Evolutionary conservation across 2,329 filamentous ascomycete species (phyloP).

Genomic region (Exophiala spinifera): DNA sequence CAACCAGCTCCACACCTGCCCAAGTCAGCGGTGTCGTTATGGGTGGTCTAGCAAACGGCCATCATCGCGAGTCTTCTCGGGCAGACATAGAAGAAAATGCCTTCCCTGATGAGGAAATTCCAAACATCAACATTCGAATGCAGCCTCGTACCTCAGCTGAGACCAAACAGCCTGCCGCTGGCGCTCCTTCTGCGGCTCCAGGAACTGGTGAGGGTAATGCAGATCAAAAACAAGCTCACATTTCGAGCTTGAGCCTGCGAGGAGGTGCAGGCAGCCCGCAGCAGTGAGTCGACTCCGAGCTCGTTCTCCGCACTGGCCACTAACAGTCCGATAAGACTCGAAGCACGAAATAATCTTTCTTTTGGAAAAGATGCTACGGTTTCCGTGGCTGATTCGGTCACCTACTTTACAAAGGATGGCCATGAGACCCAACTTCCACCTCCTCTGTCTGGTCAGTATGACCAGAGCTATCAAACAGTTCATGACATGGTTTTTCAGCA

Average conservation of each 20-base stretch:
- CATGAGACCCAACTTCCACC: conserved; percentile 23
- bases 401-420: conserved; percentile 28
- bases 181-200: conserved; percentile 1
- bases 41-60: conserved; percentile 20
- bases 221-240: conserved; percentile 4
- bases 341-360: conserved; percentile 16
- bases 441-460: conserved; percentile 32
- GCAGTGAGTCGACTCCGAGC: conserved; percentile 21
- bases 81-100: conserved; percentile 25
- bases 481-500: conserved; percentile 31
- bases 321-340: conserved; percentile 18
- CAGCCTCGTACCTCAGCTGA: conserved; percentile 15
- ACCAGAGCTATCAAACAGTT: conserved; percentile 31
- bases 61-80: conserved; percentile 21
- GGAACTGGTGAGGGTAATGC: conserved; percentile 8
- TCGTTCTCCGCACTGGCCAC: conserved; percentile 1
- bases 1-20: conserved; percentile 12
- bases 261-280: conserved; percentile 27
- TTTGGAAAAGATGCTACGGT: conserved; percentile 19
- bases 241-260: conserved; percentile 22
- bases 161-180: conserved; percentile 6
- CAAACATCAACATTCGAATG: conserved; percentile 28
- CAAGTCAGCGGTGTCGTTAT: not conserved
- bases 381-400: conserved; percentile 10
- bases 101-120: conserved; percentile 28